Evolutionary conservation across 2,329 filamentous ascomycete species (phyloP), one percentile per base, ranked within the genome.

Genomic region (Cryphonectria naterciae): DNA sequence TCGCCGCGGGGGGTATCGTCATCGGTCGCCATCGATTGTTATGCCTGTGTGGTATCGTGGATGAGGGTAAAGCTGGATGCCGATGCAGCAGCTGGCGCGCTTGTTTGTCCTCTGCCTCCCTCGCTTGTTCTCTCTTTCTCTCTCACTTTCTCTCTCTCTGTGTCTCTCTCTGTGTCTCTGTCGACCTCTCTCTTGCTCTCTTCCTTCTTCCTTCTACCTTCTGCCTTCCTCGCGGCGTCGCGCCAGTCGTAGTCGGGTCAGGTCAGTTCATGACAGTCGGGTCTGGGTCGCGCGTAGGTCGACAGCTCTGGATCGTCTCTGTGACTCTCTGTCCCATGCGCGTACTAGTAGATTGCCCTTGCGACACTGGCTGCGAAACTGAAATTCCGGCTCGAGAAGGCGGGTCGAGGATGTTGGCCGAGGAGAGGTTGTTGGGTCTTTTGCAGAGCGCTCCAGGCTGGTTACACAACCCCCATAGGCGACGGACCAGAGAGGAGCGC

Each of bases 181-280:
- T 49, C 19, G 43, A 49, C 43, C 43, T 49, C 37, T 39, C 43
- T 22, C 19, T 49, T 22, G 17, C 43, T n/a, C 49, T 63, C 56
- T 41, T 17, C 19, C 52, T 17, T 25, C 52, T 54, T 52, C 56
- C 66, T 49, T 65, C 62, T 39, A 62, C 39, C 28, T 22, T 32
- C 56, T 46, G 37, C 56, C 67, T 63, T 68, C 65, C 65, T 68
- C 62, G 68, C 68, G 58, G 62, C 68, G 68, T 72, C 54, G 68
- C 71, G 71, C 69, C 68, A 65, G 43, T 65, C 60, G 68, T 56
- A 32, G 58, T 28, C 19, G 62, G 61, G 62, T 63, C 39, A 64
- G 62, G 52, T 72, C 68, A 72, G 68, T 52, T 70, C 71, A 72
- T 72, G 65, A 67, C 71, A 68, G 54, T 70, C 35, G 60, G 54